Percentiles rank a stretch among this genome's conserved stretches.
phyloP scores from a whole-genome alignment of 192 early-diverging fungal genomes.

The Gaertneriomyces semiglobifer region DNA sequence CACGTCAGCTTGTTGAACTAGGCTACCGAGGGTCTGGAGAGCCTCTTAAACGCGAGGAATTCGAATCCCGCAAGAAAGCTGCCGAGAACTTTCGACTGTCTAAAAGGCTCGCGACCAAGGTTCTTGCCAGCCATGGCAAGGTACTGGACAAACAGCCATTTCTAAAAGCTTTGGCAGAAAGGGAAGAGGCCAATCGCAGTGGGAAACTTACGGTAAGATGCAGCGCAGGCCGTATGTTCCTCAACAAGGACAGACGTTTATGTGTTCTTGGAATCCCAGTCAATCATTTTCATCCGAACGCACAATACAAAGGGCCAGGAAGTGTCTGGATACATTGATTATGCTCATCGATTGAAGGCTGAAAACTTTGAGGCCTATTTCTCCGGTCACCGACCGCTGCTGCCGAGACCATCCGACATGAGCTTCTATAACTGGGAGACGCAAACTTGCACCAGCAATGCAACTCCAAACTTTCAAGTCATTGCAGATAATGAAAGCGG shows the following conservation, averaged over 20 bases:
- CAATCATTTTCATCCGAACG: slow-evolving; percentile 59
- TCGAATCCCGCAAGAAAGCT: slow-evolving; percentile 61
- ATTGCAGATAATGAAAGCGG: slow-evolving; percentile 66
- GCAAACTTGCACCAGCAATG: slow-evolving; percentile 60
- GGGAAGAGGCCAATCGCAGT: slow-evolving; percentile 61
- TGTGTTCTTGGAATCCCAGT: slow-evolving; percentile 20
- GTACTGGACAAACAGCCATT: slow-evolving; percentile 50
- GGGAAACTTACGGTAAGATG: slow-evolving; percentile 56
- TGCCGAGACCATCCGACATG: slow-evolving; percentile 57
- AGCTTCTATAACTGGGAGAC: slow-evolving; percentile 70
- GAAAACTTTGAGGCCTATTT: slow-evolving; percentile 66
- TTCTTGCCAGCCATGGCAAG: slow-evolving; percentile 53
- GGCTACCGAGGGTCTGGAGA: slow-evolving; percentile 63
- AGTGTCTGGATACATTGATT: slow-evolving; percentile 62
- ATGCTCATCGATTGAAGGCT: slow-evolving; percentile 58
- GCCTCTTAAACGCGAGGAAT: slow-evolving; percentile 62
- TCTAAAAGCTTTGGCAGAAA: slow-evolving; percentile 54
- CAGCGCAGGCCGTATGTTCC: too few species aligned
- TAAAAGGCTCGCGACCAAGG: slow-evolving; percentile 56
- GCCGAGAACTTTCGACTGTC: slow-evolving; percentile 59
- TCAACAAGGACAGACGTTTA: background rate
- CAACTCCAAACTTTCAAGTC: slow-evolving; percentile 64
- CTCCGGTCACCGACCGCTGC: slow-evolving; percentile 32
- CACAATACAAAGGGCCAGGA: slow-evolving; percentile 54
- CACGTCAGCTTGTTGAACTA: slow-evolving; percentile 62